Evolutionary conservation across 176 grass and related monocot species (phyloP).

Genomic region (Zoysia japonica): DNA sequence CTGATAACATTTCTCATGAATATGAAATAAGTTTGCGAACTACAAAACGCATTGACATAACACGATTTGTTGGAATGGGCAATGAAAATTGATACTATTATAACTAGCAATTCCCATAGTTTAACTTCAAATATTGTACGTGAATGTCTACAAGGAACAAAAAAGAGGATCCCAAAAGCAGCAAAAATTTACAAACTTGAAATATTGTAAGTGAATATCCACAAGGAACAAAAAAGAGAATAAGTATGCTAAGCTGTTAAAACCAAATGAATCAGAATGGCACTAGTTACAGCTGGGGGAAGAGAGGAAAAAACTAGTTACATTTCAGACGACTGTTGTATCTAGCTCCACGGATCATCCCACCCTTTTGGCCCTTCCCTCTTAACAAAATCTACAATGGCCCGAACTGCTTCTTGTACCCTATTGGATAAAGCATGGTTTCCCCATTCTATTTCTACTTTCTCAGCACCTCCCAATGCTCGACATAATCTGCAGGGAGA

Average conservation of each 20-base stretch:
- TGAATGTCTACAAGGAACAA: too few relatives aligned
- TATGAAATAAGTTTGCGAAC: too few relatives aligned
- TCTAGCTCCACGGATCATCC: slow-evolving; percentile 98
- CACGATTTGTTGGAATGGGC: too few relatives aligned
- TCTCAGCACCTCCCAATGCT: slow-evolving; percentile 85
- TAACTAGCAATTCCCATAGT: background rate
- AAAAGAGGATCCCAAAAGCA: too few relatives aligned
- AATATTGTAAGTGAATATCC: background rate
- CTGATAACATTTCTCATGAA: too few relatives aligned
- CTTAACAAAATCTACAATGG: slow-evolving; percentile 97
- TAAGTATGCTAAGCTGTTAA: background rate
- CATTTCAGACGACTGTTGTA: slow-evolving; percentile 31
- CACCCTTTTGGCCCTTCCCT: slow-evolving; percentile 95
- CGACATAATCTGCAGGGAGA: slow-evolving; percentile 63
- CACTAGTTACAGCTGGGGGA: slow-evolving; percentile 16
- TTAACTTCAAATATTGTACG: background rate
- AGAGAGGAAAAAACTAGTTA: slow-evolving; percentile 21
- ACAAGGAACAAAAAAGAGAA: slow-evolving; percentile 6
- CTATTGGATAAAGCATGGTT: slow-evolving; percentile 91
- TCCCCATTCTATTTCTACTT: slow-evolving; percentile 91
- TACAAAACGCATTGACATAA: too few relatives aligned
- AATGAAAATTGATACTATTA: too few relatives aligned
- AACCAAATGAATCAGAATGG: slow-evolving; percentile 36
- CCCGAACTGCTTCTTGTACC: slow-evolving; percentile 82
- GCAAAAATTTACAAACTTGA: background rate